phyloP scores from a whole-genome alignment of 2,329 filamentous ascomycete species.

The Nigrospora oryzae region DNA sequence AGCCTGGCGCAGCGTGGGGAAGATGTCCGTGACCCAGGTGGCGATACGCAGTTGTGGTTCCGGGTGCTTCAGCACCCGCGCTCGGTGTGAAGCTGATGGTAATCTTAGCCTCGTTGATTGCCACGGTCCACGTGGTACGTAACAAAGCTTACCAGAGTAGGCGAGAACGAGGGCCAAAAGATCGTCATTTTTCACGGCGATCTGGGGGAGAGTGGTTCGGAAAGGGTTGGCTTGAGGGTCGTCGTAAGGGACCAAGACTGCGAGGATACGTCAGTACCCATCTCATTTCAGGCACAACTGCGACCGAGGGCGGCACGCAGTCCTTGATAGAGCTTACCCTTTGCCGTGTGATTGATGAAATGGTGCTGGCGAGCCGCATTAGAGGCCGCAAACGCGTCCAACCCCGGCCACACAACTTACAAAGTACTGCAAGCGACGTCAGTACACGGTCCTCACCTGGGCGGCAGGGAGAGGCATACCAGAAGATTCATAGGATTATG shows the following conservation, averaged over 20 bases:
- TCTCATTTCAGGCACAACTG: background rate
- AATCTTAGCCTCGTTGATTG: conserved; percentile 7
- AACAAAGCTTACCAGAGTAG: conserved; percentile 47
- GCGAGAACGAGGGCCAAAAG: conserved; percentile 70
- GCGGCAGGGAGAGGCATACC: conserved; percentile 18
- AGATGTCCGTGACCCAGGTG: conserved; percentile 71
- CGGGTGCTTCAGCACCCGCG: conserved; percentile 62
- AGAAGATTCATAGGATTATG: conserved; percentile 76
- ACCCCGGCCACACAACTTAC: conserved; percentile 19
- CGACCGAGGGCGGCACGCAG: too few relatives aligned
- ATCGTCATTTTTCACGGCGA: conserved; percentile 62
- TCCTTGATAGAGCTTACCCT: conserved; percentile 30
- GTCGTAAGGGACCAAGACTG: conserved; percentile 40
- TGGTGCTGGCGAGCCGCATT: conserved; percentile 29
- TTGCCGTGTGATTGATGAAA: conserved; percentile 73
- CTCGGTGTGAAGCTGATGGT: conserved; percentile 61
- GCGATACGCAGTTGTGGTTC: conserved; percentile 74
- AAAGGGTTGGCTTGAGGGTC: conserved; percentile 44
- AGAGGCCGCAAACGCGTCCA: too few relatives aligned
- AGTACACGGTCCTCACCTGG: background rate
- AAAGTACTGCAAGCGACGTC: conserved; percentile 29
- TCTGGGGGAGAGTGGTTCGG: conserved; percentile 39
- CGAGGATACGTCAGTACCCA: background rate
- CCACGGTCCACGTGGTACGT: background rate
- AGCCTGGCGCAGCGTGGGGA: conserved; percentile 61